Evolutionary conservation across 352 stramenopile species (phyloP), one percentile per base, ranked within the genome.

Genomic region (Blastocystis sp.): DNA sequence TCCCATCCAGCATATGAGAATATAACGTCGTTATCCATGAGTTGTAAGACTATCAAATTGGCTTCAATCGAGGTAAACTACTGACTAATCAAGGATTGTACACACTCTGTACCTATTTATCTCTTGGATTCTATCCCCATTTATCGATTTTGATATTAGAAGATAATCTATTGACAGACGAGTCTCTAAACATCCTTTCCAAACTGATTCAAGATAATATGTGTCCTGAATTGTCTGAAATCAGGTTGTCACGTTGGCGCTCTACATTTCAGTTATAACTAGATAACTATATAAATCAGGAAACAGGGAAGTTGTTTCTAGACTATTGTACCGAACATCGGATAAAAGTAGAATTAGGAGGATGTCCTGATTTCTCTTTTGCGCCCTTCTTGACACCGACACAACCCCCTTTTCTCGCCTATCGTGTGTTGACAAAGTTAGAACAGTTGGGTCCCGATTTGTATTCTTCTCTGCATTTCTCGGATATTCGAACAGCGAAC

Each of bases 211-310:
- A 66, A 48, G 53, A 56, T 2, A 44, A 44, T 7, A 68, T 68
- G 53, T 84, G 73, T 84, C 53, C 44, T 35, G 53, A 84, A 27
- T 56, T 84, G 19, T 56, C 42, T 44, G 17, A 30, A 35, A 53
- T 84, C 24, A 15, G 68, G 22, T 42, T 84, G 9, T 57, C 24
- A 35, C 62, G 70, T 70, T 30, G 6, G 2, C 2, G n/a, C 17
- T 44, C 0, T 51, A 56, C n/a, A 19, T 27, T n/a, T 44, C 6
- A 4, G 1, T 76, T n/a, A 53, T n/a, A 5, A 0, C 22, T 76
- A 76, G 64, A 24, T 37, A 84, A 84, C 9, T 84, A 84, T 56
- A 84, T 84, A 7, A 84, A 68, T 44, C 73, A 53, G 19, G 33
- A 35, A n/a, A 22, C 30, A 51, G 48, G 48, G 53, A 53, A 24